phyloP scores from a whole-genome alignment of 176 grass and related monocot genomes.

The Coix lacrymajobi region DNA sequence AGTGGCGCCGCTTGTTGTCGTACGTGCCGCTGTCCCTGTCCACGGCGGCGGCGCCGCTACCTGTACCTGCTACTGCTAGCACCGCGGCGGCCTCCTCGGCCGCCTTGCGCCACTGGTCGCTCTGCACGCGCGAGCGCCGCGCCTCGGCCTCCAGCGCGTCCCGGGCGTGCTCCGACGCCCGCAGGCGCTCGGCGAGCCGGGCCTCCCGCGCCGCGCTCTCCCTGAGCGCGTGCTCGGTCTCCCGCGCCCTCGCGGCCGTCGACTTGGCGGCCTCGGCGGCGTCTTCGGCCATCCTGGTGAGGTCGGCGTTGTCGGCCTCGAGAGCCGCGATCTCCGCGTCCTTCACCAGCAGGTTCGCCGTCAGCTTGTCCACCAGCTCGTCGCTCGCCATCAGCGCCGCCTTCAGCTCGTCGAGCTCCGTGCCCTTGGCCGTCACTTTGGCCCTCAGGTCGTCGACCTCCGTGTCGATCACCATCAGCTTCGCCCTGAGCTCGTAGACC shows the following conservation, averaged over 20 bases:
- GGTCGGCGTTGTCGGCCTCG: constrained; percentile 40
- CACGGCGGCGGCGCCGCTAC: not conserved
- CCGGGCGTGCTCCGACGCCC: constrained; percentile 35
- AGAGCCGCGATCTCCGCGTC: constrained; percentile 44
- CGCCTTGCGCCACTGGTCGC: constrained; percentile 86
- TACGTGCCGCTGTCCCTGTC: not conserved
- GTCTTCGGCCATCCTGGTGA: constrained; percentile 28
- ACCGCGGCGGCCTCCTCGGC: constrained; percentile 66
- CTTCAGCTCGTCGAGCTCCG: constrained; percentile 17
- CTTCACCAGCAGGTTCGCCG: constrained; percentile 23
- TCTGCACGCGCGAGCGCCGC: constrained; percentile 55
- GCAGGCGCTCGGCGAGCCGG: constrained; percentile 39
- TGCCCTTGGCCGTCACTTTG: constrained; percentile 27
- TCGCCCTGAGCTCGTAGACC: constrained; percentile 22
- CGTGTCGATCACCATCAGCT: constrained; percentile 44
- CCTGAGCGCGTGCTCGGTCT: constrained; percentile 35
- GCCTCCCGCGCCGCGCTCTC: constrained; percentile 46
- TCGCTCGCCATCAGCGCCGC: constrained; percentile 22
- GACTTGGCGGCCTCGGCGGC: not conserved
- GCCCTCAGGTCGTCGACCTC: constrained; percentile 30
- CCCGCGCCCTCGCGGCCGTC: constrained; percentile 10
- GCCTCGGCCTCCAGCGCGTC: constrained; percentile 55
- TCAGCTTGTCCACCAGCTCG: constrained; percentile 15
- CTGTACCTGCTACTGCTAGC: constrained; percentile 19
- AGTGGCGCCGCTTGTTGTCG: not conserved